Evolutionary conservation across 345 rosid genomes (phyloP), one percentile per base, ranked within the genome.

Genomic region (Brassica nigra): DNA sequence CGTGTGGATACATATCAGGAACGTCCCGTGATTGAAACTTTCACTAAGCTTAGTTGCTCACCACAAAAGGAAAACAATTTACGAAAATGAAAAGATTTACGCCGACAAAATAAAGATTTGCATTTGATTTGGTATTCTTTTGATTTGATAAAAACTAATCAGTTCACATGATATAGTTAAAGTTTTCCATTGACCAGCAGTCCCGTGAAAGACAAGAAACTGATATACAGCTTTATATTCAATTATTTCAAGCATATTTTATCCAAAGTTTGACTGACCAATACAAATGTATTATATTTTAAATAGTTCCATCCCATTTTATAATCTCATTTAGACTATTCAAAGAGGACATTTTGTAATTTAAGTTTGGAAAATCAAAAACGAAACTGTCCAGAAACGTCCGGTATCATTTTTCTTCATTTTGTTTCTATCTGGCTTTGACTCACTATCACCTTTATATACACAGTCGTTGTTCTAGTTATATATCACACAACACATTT

Each of bases 1-100:
- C 92, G 81, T 90, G 97, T 68, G 83, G 88, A 10, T 81, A 76
- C 12, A 66, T 44, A 59, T 5, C 62, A 62, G 83, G 75, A 76
- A 11, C 42, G 18, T 75, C 73, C 0, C 31, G 55, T 54, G 61
- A 54, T 54, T 54, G 27, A 54, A 23, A 20, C 29, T 57, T 7
- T 8, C 27, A 57, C 29, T 23, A 58, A 23, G 29, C 14, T 7
- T 54, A 16, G 61, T 54, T 54, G 61, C 61, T 54, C 27, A 54
- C 61, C 61, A 54, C 63, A 18, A 58, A 20, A 27, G 27, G 33
- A 63, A 44, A 15, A 15, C 3, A 55, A 20, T 20, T 52, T 11
- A 57, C 55, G 34, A 16, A 52, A 31, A 70, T 31, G n/a, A 49
- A 31, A 70, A 31, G 44, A 70, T 70, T 55, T 58, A 20, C 6